Evolutionary conservation across 2,329 filamentous ascomycete genomes (phyloP), one percentile per base, ranked within the genome.

Genomic region (Fusarium euwallaceae): DNA sequence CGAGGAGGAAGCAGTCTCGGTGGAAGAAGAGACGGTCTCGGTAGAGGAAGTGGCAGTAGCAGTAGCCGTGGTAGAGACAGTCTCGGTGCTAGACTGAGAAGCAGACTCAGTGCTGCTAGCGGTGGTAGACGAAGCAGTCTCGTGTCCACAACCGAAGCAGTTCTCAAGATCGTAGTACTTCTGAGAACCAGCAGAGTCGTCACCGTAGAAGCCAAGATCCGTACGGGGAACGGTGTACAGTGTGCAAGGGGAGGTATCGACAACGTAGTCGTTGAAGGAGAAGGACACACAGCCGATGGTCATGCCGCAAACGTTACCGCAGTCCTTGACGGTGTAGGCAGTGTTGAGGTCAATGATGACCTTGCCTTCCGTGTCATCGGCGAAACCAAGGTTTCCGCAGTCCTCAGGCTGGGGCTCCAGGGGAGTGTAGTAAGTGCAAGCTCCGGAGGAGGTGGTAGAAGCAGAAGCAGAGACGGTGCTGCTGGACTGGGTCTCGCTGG

Each of bases 221-320:
- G 17, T 17, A 27, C 68, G 4, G 16, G 22, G 7, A n/a, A 34
- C 2, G 16, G 41, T 65, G 24, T 74, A 74, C 8, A 74, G 67
- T 4, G 55, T 43, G 22, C 48, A 29, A n/a, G 20, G n/a, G 14
- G 9, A 24, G 37, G 24, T 17, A 12, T n/a, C 29, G 24, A 37
- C 17, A 17, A 29, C 14, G 10, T 39, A 12, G n/a, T 58, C 29
- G 27, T 43, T 53, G 37, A 69, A 53, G 2, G 71, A 74, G 71
- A 74, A 74, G 1, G 71, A 74, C 55, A 72, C 63, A 64, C 71
- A 74, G 58, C 71, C 71, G n/a, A 71, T 12, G 14, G 71, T 74
- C 67, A 24, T 63, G 4, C 71, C 71, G 1, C 71, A 74, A 14
- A 56, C 67, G 60, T 72, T 74, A 29, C 71, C 71, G 32, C 71